phyloP scores from a whole-genome alignment of 805 yeast genomes.

The Wickerhamiella bombiphila region DNA sequence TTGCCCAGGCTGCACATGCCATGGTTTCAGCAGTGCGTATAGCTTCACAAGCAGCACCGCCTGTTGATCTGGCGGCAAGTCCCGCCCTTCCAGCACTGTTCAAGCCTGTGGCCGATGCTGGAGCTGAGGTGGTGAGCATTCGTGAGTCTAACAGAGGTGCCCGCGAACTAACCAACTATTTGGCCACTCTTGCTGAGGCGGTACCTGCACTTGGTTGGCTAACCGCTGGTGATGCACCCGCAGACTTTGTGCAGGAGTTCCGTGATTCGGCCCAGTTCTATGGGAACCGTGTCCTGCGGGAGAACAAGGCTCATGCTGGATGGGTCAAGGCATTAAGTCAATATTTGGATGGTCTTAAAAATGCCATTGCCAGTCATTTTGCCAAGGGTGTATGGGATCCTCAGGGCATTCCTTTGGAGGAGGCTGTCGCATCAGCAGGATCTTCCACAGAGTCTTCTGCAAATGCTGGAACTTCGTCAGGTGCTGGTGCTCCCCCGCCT shows the following conservation, averaged over 20 bases:
- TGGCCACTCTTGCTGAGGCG: slow-evolving; percentile 80
- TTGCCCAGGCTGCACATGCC: slow-evolving; percentile 11
- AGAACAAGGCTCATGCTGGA: slow-evolving; percentile 61
- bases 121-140: slow-evolving; percentile 42
- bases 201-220: slow-evolving; percentile 88
- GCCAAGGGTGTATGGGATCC: slow-evolving; percentile 79
- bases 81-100: slow-evolving; percentile 42
- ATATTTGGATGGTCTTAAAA: slow-evolving; percentile 54
- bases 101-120: slow-evolving; percentile 50
- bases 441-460: slow-evolving; percentile 16
- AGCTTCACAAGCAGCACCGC: slow-evolving; percentile 38
- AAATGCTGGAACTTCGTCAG: slow-evolving; percentile 20
- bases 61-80: slow-evolving; percentile 42
- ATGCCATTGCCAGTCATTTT: slow-evolving; percentile 62
- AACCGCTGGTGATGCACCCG: slow-evolving; percentile 58
- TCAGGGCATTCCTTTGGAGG: slow-evolving; percentile 42
- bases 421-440: slow-evolving; percentile 22
- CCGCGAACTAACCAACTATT: slow-evolving; percentile 41
- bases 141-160: slow-evolving; percentile 67
- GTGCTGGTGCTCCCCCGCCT: slow-evolving; percentile 46
- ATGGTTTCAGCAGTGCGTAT: slow-evolving; percentile 20
- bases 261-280: slow-evolving; percentile 89
- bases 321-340: slow-evolving; percentile 64
- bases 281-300: slow-evolving; percentile 81
- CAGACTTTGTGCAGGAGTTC: slow-evolving; percentile 55